These are phyloP conservation scores for Pezicula neosporulosa DNA, from an alignment of 2,329 filamentous ascomycete species.

Conservation along the genomic window DNA sequence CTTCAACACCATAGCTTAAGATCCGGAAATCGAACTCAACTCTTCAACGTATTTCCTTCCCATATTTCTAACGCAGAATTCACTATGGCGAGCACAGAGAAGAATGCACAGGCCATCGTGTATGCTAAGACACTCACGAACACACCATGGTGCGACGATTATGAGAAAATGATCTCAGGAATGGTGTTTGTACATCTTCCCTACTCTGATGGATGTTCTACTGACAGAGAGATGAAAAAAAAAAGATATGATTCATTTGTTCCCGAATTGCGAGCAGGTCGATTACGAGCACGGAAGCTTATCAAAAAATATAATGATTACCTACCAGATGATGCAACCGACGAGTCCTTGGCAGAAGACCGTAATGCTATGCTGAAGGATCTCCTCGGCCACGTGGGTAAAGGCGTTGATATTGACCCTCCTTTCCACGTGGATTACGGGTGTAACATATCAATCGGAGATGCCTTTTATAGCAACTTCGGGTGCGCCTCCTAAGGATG, in stretches of 20 bases:
- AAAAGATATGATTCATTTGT: constrained; percentile 46
- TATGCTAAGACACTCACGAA: constrained; percentile 43
- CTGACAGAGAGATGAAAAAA: not conserved
- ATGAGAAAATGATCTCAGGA: constrained; percentile 1
- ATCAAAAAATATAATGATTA: constrained; percentile 56
- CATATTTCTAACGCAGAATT: not conserved
- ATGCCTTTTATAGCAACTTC: constrained; percentile 62
- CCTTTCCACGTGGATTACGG: constrained; percentile 63
- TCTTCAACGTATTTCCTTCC: not conserved
- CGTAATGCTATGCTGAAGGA: constrained; percentile 44
- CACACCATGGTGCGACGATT: constrained; percentile 20
- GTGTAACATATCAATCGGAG: constrained; percentile 59
- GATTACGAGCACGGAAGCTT: constrained; percentile 51
- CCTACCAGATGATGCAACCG: constrained; percentile 45
- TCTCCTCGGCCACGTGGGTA: constrained; percentile 47
- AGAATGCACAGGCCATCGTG: not conserved
- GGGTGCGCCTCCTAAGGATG: constrained; percentile 29
- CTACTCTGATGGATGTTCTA: not conserved
- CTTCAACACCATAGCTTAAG: not conserved
- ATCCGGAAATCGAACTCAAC: not conserved
- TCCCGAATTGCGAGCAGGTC: constrained; percentile 45
- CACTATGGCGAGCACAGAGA: not conserved
- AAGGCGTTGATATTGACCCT: constrained; percentile 54
- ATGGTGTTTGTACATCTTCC: constrained; percentile 44
- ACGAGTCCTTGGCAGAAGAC: constrained; percentile 34